A percentile compares a stretch with the other conserved stretches of the same genome.
Evolutionary conservation across 768 basidiomycete species (phyloP).

Genomic region (Kwoniella europaea): DNA sequence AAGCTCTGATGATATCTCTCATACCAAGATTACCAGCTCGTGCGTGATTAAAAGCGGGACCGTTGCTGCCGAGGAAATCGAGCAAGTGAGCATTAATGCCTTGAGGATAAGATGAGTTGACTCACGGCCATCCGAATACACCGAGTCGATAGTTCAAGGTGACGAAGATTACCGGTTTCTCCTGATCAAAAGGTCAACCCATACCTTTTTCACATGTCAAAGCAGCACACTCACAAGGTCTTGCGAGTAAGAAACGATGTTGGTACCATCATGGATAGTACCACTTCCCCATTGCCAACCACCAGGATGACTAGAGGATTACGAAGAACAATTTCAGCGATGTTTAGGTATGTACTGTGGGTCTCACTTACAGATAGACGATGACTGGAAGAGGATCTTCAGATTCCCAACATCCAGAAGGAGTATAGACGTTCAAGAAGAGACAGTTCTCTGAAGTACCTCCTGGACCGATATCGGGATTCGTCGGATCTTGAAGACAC

Average conservation of each 20-base stretch:
- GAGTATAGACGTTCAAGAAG: slow-evolving; percentile 63
- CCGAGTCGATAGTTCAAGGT: slow-evolving; percentile 65
- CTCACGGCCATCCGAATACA: slow-evolving; percentile 62
- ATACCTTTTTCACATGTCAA: background rate
- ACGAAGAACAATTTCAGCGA: slow-evolving; percentile 34
- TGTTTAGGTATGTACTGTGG: background rate
- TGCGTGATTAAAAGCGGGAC: slow-evolving; percentile 42
- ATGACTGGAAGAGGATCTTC: slow-evolving; percentile 60
- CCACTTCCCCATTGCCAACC: slow-evolving; percentile 41
- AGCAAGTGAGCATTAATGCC: background rate
- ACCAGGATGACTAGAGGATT: slow-evolving; percentile 59
- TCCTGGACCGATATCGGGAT: slow-evolving; percentile 1
- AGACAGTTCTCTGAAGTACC: slow-evolving; percentile 63
- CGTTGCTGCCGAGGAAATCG: slow-evolving; percentile 22
- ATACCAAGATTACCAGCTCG: slow-evolving; percentile 64
- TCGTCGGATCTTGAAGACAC: slow-evolving; percentile 43
- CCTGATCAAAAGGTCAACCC: slow-evolving; percentile 33
- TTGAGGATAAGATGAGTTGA: background rate
- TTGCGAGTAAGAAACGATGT: slow-evolving; percentile 39
- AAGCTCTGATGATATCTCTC: slow-evolving; percentile 66
- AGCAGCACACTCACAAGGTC: slow-evolving; percentile 17
- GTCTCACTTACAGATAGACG: slow-evolving; percentile 58
- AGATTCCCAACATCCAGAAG: slow-evolving; percentile 36
- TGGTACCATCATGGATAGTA: slow-evolving; percentile 53
- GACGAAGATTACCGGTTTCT: slow-evolving; percentile 64